These are phyloP conservation scores for Baorangia bicolor DNA, from an alignment of 768 basidiomycete species.

Conservation along the genomic window DNA sequence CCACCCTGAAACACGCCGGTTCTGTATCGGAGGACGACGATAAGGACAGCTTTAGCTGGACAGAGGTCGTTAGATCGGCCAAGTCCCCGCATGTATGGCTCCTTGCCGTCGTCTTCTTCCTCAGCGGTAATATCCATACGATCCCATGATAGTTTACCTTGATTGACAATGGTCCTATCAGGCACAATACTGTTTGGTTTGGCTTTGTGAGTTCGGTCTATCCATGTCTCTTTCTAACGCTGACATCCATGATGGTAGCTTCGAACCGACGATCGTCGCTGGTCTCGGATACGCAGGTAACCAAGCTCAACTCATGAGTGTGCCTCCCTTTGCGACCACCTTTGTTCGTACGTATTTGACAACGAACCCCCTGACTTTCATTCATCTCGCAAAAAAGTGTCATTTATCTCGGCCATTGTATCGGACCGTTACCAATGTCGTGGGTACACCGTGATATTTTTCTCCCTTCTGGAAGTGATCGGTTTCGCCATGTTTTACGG, in stretches of 20 bases:
- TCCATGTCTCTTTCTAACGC: slow-evolving; percentile 28
- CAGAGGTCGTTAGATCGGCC: slow-evolving; percentile 49
- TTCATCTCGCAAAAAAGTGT: slow-evolving; percentile 27
- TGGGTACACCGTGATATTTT: slow-evolving; percentile 46
- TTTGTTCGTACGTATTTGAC: slow-evolving; percentile 40
- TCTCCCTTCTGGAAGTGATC: slow-evolving; percentile 41
- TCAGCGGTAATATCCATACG: slow-evolving; percentile 40
- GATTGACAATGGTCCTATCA: slow-evolving; percentile 5
- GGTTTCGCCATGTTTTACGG: slow-evolving; percentile 58
- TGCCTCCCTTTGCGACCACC: slow-evolving; percentile 46
- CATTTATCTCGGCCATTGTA: slow-evolving; percentile 41
- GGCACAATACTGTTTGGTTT: slow-evolving; percentile 18
- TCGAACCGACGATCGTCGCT: slow-evolving; percentile 70
- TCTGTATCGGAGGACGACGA: slow-evolving; percentile 42
- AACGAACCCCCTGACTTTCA: not conserved
- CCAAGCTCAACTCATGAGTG: slow-evolving; percentile 59
- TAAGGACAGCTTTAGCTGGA: slow-evolving; percentile 53
- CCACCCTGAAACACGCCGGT: slow-evolving; percentile 21
- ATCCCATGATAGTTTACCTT: not conserved
- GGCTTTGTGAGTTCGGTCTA: slow-evolving; percentile 20
- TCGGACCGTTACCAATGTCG: slow-evolving; percentile 56
- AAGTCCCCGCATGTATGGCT: slow-evolving; percentile 56
- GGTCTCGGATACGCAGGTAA: slow-evolving; percentile 55
- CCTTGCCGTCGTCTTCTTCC: slow-evolving; percentile 50
- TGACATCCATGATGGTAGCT: slow-evolving; percentile 44